These are phyloP conservation scores for Cladosporium sp. DNA, from an alignment of 2,329 filamentous ascomycete species.

Conservation along the genomic window DNA sequence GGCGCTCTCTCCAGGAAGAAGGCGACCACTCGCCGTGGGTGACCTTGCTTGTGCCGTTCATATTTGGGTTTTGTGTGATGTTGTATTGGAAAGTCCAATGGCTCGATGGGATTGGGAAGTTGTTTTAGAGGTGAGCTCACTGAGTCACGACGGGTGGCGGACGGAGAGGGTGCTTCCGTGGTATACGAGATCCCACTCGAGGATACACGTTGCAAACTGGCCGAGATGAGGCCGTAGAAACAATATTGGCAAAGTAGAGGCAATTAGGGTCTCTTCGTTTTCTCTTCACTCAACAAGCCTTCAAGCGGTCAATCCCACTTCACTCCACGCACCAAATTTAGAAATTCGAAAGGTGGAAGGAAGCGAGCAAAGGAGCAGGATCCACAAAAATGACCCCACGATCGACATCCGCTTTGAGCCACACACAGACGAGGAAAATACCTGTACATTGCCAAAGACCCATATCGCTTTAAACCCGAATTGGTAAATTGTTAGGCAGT, in stretches of 20 bases:
- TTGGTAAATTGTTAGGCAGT: too few species aligned
- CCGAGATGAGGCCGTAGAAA: background rate
- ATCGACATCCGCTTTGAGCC: background rate
- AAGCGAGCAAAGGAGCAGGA: background rate
- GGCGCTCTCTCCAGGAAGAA: constrained; percentile 73
- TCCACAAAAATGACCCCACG: constrained; percentile 6
- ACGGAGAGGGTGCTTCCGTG: background rate
- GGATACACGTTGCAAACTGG: background rate
- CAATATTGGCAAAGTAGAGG: background rate
- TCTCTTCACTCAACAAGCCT: background rate
- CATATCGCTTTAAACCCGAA: too few species aligned
- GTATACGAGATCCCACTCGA: constrained; percentile 5
- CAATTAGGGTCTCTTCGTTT: background rate
- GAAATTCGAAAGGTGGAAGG: background rate
- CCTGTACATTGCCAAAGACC: too few species aligned
- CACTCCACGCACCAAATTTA: constrained; percentile 1
- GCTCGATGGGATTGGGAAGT: background rate
- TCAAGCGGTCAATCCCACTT: constrained; percentile 4
- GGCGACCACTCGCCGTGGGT: constrained; percentile 53
- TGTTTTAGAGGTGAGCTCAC: background rate
- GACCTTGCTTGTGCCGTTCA: constrained; percentile 16
- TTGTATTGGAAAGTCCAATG: background rate
- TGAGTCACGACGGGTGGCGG: constrained; percentile 7
- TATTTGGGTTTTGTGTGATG: background rate
- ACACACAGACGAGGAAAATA: background rate